These are phyloP conservation scores for Thozetella sp. DNA, from an alignment of 495 filamentous ascomycete species.

Conservation along the genomic window DNA sequence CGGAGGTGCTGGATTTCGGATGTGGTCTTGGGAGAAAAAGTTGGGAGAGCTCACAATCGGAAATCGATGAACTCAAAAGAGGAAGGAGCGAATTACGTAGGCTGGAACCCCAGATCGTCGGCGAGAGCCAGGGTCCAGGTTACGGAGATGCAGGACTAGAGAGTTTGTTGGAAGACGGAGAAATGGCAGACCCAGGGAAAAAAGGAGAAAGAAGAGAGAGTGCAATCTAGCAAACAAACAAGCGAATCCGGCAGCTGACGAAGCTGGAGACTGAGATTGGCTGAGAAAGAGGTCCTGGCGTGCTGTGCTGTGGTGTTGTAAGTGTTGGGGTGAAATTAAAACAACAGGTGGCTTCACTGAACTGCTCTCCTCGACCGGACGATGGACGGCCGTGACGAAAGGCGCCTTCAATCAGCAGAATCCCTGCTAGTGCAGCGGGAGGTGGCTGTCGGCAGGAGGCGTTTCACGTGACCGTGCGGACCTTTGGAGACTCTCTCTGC, in stretches of 20 bases:
- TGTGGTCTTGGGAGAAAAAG: no score
- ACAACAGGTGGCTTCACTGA: slow-evolving; percentile 3
- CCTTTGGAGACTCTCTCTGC: no score
- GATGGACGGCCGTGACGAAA: neutral
- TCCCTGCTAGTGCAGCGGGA: slow-evolving; percentile 1
- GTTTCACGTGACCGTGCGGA: neutral
- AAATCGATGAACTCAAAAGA: no score
- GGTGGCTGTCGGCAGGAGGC: neutral
- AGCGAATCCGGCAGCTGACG: neutral
- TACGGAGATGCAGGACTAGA: neutral
- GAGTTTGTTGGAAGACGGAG: neutral
- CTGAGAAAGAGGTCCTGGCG: neutral
- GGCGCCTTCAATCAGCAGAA: neutral
- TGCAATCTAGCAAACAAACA: neutral
- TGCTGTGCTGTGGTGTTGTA: neutral
- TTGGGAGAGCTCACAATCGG: neutral
- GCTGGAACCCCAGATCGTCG: neutral
- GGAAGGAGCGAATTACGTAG: neutral
- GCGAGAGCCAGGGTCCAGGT: neutral
- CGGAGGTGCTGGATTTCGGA: no score
- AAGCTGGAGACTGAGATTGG: neutral
- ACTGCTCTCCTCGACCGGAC: neutral
- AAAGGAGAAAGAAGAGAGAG: neutral
- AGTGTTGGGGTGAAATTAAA: slow-evolving; percentile 1
- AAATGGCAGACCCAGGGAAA: neutral